phyloP scores from a whole-genome alignment of 1,284 basidiomycete genomes.

The Apiotrichum sp. region DNA sequence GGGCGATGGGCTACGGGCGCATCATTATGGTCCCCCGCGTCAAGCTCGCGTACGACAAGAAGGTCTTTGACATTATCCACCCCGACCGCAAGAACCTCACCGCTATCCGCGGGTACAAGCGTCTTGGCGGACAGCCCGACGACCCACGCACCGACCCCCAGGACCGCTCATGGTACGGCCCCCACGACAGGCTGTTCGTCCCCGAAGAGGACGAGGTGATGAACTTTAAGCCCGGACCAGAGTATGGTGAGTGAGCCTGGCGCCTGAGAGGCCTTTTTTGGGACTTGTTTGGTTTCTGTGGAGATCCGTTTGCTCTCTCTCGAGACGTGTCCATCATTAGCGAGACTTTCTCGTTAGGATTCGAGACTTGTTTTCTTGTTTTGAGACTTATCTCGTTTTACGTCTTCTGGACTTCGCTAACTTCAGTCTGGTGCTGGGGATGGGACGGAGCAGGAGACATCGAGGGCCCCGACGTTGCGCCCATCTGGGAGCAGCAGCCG shows the following conservation, averaged over 20 bases:
- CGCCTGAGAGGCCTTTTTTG: too few relatives aligned
- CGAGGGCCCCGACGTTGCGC: constrained; percentile 85
- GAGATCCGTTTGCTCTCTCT: too few relatives aligned
- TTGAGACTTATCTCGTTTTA: too few relatives aligned
- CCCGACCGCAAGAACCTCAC: constrained; percentile 79
- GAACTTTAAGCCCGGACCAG: constrained; percentile 72
- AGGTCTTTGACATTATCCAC: constrained; percentile 88
- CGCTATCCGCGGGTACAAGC: constrained; percentile 83
- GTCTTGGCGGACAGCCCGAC: constrained; percentile 84
- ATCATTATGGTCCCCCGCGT: constrained; percentile 95
- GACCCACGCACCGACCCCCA: constrained; percentile 91
- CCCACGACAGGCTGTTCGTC: constrained; percentile 84
- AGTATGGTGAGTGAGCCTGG: constrained; percentile 59
- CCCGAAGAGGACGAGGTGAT: constrained; percentile 73
- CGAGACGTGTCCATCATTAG: too few relatives aligned
- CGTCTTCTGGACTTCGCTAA: neutral
- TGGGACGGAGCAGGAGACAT: constrained; percentile 97
- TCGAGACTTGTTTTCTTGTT: too few relatives aligned
- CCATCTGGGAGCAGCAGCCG: constrained; percentile 84
- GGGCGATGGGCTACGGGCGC: constrained; percentile 83
- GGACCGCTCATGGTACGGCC: constrained; percentile 86
- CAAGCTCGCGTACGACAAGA: constrained; percentile 88
- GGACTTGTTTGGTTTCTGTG: too few relatives aligned
- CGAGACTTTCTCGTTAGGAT: too few relatives aligned
- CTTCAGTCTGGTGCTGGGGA: constrained; percentile 91